Base-by-base conservation (phyloP, 140 eudicot genomes). In the Erigeron philadelphicus region DNA sequence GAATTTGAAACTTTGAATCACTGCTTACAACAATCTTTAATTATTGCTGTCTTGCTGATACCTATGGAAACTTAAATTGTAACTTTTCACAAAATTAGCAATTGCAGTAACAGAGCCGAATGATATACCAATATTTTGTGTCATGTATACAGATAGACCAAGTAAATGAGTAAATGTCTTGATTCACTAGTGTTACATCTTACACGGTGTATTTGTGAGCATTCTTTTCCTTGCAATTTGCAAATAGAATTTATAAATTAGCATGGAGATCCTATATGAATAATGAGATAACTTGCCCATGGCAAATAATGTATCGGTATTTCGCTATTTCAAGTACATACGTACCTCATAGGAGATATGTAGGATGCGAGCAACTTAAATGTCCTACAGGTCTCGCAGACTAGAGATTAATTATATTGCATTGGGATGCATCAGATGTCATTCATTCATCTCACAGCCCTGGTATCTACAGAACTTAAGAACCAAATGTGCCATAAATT, bases 321-420 rank as follows among this genome's bases (percentile, higher is more conserved):
- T 25, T 67, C 35, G 52, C 68, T 31, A 71, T 71, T 49, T 25
- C 12, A 46, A 44, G 67, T 45, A 60, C n/a, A 59, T 25, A 71
- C 25, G 66, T 60, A 71, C 67, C 57, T 23, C 57, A 61, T 16
- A 3, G 61, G 38, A 19, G 31, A 44, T 55, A 58, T 42, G 49
- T 23, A 60, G 23, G 48, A 56, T 41, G 42, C 3, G 44, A 56
- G 55, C 18, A 35, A 3, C 55, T 56, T 56, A 56, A 23, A 9
- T 43, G 46, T 71, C 46, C 57, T 13, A 9, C 18, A 42, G 42
- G 43, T 56, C 55, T 16, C 21, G 55, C 23, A 57, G 21, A 17
- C 21, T 15, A 7, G 17, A n/a, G 3, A 54, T 2, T 31, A 31
- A 31, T 31, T 31, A 31, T 2, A 31, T 31, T 1, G 38, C 38